Conservation (phyloP, 495 filamentous ascomycete species). For the Bathelium albidoporum region DNA sequence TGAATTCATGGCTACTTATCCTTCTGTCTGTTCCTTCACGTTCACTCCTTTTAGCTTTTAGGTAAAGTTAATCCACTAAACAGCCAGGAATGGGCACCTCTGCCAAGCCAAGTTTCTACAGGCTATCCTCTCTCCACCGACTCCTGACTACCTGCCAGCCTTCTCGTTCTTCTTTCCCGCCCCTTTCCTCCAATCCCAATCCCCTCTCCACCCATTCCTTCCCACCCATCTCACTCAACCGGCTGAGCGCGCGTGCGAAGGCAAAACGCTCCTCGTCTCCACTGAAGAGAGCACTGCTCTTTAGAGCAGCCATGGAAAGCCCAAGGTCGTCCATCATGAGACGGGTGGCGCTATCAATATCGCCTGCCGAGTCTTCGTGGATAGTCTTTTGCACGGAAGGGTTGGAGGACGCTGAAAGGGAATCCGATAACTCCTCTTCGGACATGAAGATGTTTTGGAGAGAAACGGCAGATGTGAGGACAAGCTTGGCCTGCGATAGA, state of each 20-base stretch:
- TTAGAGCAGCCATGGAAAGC: slow-evolving; percentile 72
- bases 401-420: slow-evolving; percentile 29
- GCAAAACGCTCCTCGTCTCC: slow-evolving; percentile 97
- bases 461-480: slow-evolving; percentile 79
- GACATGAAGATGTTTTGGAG: slow-evolving; percentile 81
- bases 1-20: too few relatives aligned
- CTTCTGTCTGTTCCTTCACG: too few relatives aligned
- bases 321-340: slow-evolving; percentile 91
- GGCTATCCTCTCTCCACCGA: slow-evolving; percentile 32
- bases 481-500: slow-evolving; percentile 68
- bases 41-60: too few relatives aligned
- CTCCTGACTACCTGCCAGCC: slow-evolving; percentile 33
- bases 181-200: slow-evolving; percentile 40
- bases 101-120: slow-evolving; percentile 16
- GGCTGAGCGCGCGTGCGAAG: slow-evolving; percentile 77
- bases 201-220: slow-evolving; percentile 90
- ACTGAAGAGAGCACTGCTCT: slow-evolving; percentile 77
- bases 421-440: slow-evolving; percentile 57
- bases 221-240: slow-evolving; percentile 86
- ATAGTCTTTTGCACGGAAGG: slow-evolving; percentile 3
- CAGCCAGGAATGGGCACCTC: too few relatives aligned
- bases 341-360: slow-evolving; percentile 72
- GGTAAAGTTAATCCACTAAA: too few relatives aligned
- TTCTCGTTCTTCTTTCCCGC: slow-evolving; percentile 32
- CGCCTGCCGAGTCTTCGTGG: slow-evolving; percentile 37